phyloP scores from a whole-genome alignment of 176 grass and related monocot genomes.

The Metroxylon sagu region DNA sequence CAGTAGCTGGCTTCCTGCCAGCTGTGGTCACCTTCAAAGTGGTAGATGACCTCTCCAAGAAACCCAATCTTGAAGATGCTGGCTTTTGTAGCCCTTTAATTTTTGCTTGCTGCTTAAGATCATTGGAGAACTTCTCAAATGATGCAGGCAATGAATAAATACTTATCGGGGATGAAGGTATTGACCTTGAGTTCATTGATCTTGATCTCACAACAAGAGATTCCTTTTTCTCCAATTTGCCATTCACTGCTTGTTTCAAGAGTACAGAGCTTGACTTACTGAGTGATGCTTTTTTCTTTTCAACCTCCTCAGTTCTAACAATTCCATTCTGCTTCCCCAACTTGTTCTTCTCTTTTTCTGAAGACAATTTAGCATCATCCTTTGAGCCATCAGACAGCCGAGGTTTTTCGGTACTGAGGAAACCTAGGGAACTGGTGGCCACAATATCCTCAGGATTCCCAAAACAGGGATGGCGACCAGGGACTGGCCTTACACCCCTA shows the following conservation, averaged over 20 bases:
- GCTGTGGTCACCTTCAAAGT: conserved; percentile 27
- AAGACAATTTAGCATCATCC: conserved; percentile 8
- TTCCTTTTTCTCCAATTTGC: conserved; percentile 24
- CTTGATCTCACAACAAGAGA: not conserved
- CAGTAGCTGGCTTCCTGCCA: conserved; percentile 40
- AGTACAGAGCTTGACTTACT: conserved; percentile 27
- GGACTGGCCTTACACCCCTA: conserved; percentile 57
- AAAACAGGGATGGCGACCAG: conserved; percentile 68
- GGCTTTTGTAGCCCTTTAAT: conserved; percentile 21
- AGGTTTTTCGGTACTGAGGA: not conserved
- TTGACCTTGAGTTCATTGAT: conserved; percentile 16
- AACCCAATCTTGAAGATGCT: conserved; percentile 19
- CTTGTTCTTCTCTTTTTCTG: conserved; percentile 22
- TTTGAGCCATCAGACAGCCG: conserved; percentile 3
- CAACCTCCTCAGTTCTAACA: conserved; percentile 18
- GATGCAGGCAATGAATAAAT: conserved; percentile 17
- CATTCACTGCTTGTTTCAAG: conserved; percentile 23
- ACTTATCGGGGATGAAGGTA: conserved; percentile 31
- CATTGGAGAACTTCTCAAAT: conserved; percentile 22
- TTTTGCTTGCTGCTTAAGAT: conserved; percentile 26
- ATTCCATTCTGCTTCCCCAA: conserved; percentile 15
- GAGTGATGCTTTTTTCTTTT: conserved; percentile 17
- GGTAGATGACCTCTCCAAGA: conserved; percentile 29
- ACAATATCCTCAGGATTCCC: conserved; percentile 61
- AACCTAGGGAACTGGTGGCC: conserved; percentile 3